Base-by-base conservation (phyloP, 768 basidiomycete species). In the Suillus fuscotomentosus region DNA sequence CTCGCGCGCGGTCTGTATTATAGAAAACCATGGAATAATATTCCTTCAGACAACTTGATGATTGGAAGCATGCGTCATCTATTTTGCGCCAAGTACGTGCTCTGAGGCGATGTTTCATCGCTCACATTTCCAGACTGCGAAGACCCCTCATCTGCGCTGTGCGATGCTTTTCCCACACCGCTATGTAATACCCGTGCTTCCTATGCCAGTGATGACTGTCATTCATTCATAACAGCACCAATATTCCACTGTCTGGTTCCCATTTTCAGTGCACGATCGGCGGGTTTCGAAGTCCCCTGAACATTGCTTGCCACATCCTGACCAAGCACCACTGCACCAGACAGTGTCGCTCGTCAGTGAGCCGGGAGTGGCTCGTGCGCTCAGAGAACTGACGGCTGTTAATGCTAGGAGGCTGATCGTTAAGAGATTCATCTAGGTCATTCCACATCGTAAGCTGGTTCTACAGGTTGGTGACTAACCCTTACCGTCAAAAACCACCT, bases 1-100 rank as follows among this genome's bases (percentile, higher is more conserved):
- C 74, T 68, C 69, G 67, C 65, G 66, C 66, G 65, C 66, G 17
- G 5, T 72, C 70, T 75, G 74, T 77, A 75, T 73, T 67, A 67
- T 75, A 77, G 67, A 68, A 64, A 43, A 41, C 31, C 7, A 65
- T 62, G 63, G 45, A 70, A 63, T 54, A 70, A 64, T 63, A 38
- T 62, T 59, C 57, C 41, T 59, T 42, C 57, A 15, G 15, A 39
- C 15, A 27, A 24, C 38, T 9, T 3, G 17, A 31, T 42, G 41
- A 24, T 31, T 36, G 2, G 24, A 27, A 15, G 24, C 10, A 31
- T 24, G 27, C 4, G 20, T 59, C 24, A 41, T 41, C 15, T 42
- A 17, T 41, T 17, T 42, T 59, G 11, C 11, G 27, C 6, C 24
- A 11, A 59, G 41, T 59, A 42, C 57, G 57, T 59, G 39, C 24